Conservation (phyloP, 2,329 filamentous ascomycete species). For the Paracoccidioides lutzii region DNA sequence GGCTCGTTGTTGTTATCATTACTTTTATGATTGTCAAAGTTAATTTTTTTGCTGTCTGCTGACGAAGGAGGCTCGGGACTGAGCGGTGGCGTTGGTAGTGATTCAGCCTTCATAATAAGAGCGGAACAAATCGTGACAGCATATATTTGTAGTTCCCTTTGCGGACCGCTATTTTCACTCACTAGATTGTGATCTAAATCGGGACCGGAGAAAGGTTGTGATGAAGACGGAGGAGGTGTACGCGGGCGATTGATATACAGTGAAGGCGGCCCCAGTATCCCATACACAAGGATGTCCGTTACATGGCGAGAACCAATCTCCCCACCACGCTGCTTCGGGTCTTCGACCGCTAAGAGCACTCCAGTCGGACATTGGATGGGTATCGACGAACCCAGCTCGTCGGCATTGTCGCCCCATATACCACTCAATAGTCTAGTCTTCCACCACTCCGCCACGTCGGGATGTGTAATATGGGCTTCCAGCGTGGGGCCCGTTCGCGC, state of each 20-base stretch:
- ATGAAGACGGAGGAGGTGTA: conserved; percentile 25
- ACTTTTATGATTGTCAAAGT: not conserved
- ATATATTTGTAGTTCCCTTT: conserved; percentile 25
- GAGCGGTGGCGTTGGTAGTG: conserved; percentile 22
- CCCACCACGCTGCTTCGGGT: conserved; percentile 10
- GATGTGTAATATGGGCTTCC: conserved; percentile 25
- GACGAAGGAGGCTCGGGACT: conserved; percentile 9
- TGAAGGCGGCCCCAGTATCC: conserved; percentile 20
- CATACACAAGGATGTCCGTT: conserved; percentile 29
- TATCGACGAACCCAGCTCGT: conserved; percentile 10
- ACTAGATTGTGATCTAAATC: conserved; percentile 9
- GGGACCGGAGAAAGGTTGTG: conserved; percentile 22
- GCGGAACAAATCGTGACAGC: conserved; percentile 24
- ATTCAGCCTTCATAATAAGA: conserved; percentile 23
- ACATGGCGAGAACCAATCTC: conserved; percentile 10
- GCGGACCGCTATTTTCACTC: conserved; percentile 6
- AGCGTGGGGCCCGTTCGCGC: conserved; percentile 29
- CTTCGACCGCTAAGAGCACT: conserved; percentile 23
- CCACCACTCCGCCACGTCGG: conserved; percentile 26
- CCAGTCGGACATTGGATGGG: conserved; percentile 28
- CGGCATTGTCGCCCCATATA: conserved; percentile 24
- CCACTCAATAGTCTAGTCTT: conserved; percentile 24
- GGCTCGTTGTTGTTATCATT: conserved; percentile 7
- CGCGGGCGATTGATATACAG: conserved; percentile 16
- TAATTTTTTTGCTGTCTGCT: not conserved